Evolutionary conservation across 129 eudicot genomes (phyloP), one percentile per base, ranked within the genome.

Genomic region (Rutidosis leptorrhynchoides): DNA sequence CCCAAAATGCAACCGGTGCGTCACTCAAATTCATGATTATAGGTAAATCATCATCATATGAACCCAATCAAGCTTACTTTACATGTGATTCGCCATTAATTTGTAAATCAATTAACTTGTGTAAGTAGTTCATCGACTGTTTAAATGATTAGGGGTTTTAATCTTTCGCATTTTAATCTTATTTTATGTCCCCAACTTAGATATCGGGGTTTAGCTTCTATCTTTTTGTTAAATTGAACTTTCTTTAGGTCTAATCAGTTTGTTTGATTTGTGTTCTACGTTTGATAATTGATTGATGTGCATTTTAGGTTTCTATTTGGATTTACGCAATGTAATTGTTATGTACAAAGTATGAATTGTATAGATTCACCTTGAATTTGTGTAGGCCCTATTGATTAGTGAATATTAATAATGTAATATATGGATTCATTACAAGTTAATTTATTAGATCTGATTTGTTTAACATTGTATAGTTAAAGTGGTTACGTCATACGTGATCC

Each of bases 121-220:
- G 19, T 60, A 9, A 51, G 35, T 10, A 72, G 29, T 62, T 62
- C n/a, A 72, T 72, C 58, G 52, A 61, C 52, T 62, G 43, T 72
- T 46, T 71, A 54, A 24, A 22, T 30, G 17, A 71, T 27, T 5
- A 15, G 6, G 33, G 75, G 76, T 60, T 71, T 72, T 62, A 28
- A 71, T 71, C 1, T 24, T 51, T n/a, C 37, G 4, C 17, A 26
- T 24, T 17, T 62, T 33, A 30, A 32, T 35, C 62, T 61, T 49
- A 10, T 62, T 17, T 4, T 17, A 19, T 24, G 11, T 62, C 21
- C 33, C 26, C 9, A 62, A 51, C 6, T 62, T 28, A 17, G 28
- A 40, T 69, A 72, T 72, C 77, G 17, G 61, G 20, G 21, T 71
- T 42, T 28, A 33, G 45, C 60, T 46, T 22, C 30, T 48, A 20